Conservation (phyloP, 176 grass and related monocot species). For the Paspalum notatum region DNA sequence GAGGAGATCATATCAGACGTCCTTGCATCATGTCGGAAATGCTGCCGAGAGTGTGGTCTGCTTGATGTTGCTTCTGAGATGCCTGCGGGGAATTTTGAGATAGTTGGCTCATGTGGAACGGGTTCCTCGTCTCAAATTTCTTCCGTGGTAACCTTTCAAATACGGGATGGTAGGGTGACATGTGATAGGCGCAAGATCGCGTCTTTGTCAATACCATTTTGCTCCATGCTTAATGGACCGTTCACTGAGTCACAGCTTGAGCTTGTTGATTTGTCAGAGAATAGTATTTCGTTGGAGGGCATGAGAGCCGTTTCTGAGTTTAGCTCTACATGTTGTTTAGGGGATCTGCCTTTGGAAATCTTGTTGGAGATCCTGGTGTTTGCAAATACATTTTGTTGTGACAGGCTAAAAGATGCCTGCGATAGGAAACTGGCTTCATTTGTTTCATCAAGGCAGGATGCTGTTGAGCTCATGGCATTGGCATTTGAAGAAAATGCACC, state of each 20-base stretch:
- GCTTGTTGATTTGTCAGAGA: constrained; percentile 86
- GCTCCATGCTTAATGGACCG: constrained; percentile 93
- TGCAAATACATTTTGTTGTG: constrained; percentile 87
- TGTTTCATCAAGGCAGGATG: constrained; percentile 80
- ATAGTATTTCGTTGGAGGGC: constrained; percentile 72
- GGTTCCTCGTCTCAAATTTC: constrained; percentile 31
- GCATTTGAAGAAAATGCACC: constrained; percentile 80
- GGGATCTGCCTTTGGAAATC: constrained; percentile 63
- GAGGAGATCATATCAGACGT: constrained; percentile 80
- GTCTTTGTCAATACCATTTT: constrained; percentile 74
- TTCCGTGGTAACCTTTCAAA: constrained; percentile 66
- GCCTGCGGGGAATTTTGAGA: constrained; percentile 48
- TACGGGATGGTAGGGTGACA: constrained; percentile 64
- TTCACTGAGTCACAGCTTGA: constrained; percentile 89
- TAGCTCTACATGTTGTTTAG: constrained; percentile 54
- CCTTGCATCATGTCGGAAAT: constrained; percentile 74
- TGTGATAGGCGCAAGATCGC: constrained; percentile 87
- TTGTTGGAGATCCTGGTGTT: constrained; percentile 89
- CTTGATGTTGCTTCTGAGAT: constrained; percentile 72
- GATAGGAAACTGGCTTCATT: constrained; percentile 79
- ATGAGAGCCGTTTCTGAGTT: constrained; percentile 76
- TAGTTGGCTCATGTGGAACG: constrained; percentile 26
- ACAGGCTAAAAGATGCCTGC: constrained; percentile 81
- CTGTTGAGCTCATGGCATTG: constrained; percentile 76
- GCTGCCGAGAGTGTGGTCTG: constrained; percentile 64